These are phyloP conservation scores for Talinum fruticosum DNA, from an alignment of 148 eudicot species.

Conservation along the genomic window DNA sequence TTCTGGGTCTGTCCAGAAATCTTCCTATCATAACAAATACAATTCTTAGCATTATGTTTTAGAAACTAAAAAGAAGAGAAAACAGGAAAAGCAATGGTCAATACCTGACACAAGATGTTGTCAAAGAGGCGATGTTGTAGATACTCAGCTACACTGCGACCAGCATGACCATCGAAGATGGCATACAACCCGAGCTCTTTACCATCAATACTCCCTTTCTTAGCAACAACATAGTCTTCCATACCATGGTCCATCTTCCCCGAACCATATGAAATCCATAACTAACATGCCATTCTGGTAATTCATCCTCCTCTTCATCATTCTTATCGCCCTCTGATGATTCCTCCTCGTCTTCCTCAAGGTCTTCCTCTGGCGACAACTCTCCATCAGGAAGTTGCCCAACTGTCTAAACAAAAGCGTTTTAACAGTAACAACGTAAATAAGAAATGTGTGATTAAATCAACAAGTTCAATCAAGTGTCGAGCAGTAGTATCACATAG, in stretches of 20 bases:
- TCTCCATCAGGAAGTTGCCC: constrained; percentile 19
- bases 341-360: constrained; percentile 27
- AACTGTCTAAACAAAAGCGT: constrained; percentile 14
- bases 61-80: not conserved
- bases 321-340: constrained; percentile 15
- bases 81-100: not conserved
- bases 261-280: constrained; percentile 52
- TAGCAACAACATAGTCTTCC: constrained; percentile 59
- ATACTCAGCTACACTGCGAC: constrained; percentile 49
- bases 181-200: constrained; percentile 48
- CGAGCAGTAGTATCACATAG: no score
- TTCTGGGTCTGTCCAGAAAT: constrained; percentile 51
- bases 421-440: no score
- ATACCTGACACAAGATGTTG: constrained; percentile 49
- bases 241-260: constrained; percentile 56
- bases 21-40: constrained; percentile 27
- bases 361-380: not conserved
- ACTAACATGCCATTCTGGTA: constrained; percentile 26
- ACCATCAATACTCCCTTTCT: constrained; percentile 30
- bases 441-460: not conserved
- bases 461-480: no score
- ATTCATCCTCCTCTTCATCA: constrained; percentile 7
- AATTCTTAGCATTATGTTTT: not conserved
- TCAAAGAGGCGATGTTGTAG: constrained; percentile 47
- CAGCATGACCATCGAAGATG: constrained; percentile 58